A percentile compares a stretch with the other conserved stretches of the same genome.
These are phyloP conservation scores for Cercospora berteroae DNA, from an alignment of 2,329 filamentous ascomycete genomes.

Conservation along the genomic window DNA sequence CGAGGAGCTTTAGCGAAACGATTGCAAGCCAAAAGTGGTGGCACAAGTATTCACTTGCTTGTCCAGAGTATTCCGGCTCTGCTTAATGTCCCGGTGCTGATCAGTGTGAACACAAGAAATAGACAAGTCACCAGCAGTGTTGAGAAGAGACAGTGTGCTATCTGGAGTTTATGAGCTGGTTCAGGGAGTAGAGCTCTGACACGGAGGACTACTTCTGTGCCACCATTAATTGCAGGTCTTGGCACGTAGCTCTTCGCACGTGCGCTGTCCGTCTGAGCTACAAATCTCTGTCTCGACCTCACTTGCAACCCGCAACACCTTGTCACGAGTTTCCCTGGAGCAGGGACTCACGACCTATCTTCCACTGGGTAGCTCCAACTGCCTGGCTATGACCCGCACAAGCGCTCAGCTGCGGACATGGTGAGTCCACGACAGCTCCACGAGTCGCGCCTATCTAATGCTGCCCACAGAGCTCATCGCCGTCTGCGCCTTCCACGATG, in stretches of 20 bases:
- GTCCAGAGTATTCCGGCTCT: background rate
- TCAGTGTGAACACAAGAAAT: background rate
- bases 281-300: background rate
- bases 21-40: background rate
- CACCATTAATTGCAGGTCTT: slow-evolving; percentile 6
- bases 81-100: no score
- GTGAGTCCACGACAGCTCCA: background rate
- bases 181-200: background rate
- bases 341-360: background rate
- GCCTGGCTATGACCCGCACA: background rate
- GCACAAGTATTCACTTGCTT: background rate
- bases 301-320: background rate
- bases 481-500: slow-evolving; percentile 63
- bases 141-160: background rate
- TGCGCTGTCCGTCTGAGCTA: background rate
- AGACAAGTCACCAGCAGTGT: background rate
- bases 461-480: slow-evolving; percentile 57
- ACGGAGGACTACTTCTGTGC: background rate
- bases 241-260: background rate
- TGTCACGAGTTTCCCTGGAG: background rate
- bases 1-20: slow-evolving; percentile 1
- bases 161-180: background rate
- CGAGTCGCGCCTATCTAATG: background rate
- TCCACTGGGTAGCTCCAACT: background rate
- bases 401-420: slow-evolving; percentile 6